phyloP scores from a whole-genome alignment of 257 asterid genomes.

The Linderniella brevidens region DNA sequence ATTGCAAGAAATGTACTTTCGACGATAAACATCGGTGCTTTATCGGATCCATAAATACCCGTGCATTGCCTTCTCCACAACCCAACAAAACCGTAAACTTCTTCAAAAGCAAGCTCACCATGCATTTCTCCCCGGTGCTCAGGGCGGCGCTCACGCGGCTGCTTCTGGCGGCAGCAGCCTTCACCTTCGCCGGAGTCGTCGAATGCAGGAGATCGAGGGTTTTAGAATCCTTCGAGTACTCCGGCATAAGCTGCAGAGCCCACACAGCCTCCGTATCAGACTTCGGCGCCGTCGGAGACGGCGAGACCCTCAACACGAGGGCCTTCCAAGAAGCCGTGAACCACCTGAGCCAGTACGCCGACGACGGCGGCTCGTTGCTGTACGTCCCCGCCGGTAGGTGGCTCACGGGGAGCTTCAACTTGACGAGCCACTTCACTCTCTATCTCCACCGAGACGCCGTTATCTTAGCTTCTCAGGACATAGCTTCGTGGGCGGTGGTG shows the following conservation, averaged over 20 bases:
- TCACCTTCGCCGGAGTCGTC: constrained; percentile 10
- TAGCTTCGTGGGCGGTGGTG: constrained; percentile 47
- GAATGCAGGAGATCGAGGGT: constrained; percentile 29
- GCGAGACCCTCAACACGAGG: constrained; percentile 49
- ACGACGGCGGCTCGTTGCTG: constrained; percentile 62
- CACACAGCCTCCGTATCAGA: constrained; percentile 69
- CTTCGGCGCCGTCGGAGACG: constrained; percentile 83
- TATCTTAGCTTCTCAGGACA: constrained; percentile 87
- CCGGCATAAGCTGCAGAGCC: constrained; percentile 66
- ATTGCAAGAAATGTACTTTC: too few relatives aligned
- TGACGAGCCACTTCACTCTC: constrained; percentile 88
- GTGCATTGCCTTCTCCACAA: too few relatives aligned
- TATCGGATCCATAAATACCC: too few relatives aligned
- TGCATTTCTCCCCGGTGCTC: too few relatives aligned
- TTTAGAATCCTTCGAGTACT: constrained; percentile 24
- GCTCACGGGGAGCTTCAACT: constrained; percentile 76
- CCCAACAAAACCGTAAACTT: too few relatives aligned
- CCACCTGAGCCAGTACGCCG: constrained; percentile 31
- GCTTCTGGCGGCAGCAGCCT: neutral
- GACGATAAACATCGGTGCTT: too few relatives aligned
- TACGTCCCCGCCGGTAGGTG: constrained; percentile 75
- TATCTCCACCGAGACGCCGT: constrained; percentile 62
- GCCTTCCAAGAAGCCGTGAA: constrained; percentile 59
- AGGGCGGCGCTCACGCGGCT: constrained; percentile 15
- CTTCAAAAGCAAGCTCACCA: too few relatives aligned